Base-by-base conservation (phyloP, 2,329 filamentous ascomycete species). In the Sclerotiophoma versabilis region DNA sequence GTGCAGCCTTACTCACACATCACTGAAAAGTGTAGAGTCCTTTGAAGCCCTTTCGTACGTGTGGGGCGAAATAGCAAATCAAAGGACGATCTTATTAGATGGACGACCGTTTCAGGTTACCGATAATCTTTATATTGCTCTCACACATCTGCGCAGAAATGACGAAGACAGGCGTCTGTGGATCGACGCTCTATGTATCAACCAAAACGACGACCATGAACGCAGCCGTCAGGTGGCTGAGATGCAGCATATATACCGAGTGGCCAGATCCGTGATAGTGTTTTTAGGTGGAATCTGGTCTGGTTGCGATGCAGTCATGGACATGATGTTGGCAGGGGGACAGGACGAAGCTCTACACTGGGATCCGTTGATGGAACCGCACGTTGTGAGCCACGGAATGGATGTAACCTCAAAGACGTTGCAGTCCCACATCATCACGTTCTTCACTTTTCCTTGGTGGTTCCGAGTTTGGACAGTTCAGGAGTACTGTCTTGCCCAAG, bases 131-230 rank as follows among this genome's bases (percentile, higher is more conserved):
- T 33, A 41, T 7, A 8, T 19, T 11, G 36, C 45, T 4, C 36
- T 49, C 3, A 10, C 10, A 6, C 11, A 33, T 33, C n/a, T 49
- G 34, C 32, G 43, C 15, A 46, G 17, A 15, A 11, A 37, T 5
- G 5, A 22, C 10, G 32, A 36, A 15, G 23, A 19, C 10, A 19
- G 23, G 7, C 27, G 43, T 36, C 26, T 56, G 10, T 58, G 55
- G 47, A 34, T 53, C 7, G 55, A 58, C 37, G 49, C 46, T 0
- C 15, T 58, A n/a, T 47, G 45, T 12, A 58, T 55, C 10, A 17
- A 58, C 6, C 55, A 58, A 30, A 15, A 15, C 3, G 33, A 52
- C 19, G 10, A 23, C 4, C 11, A 15, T 1, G 55, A 58, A 27
- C 42, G 14, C 26, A 37, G n/a, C 32, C 39, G 4, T 38, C 49